These are phyloP conservation scores for Ustilago shanxiensis DNA, from an alignment of 1,284 basidiomycete species.

Conservation along the genomic window DNA sequence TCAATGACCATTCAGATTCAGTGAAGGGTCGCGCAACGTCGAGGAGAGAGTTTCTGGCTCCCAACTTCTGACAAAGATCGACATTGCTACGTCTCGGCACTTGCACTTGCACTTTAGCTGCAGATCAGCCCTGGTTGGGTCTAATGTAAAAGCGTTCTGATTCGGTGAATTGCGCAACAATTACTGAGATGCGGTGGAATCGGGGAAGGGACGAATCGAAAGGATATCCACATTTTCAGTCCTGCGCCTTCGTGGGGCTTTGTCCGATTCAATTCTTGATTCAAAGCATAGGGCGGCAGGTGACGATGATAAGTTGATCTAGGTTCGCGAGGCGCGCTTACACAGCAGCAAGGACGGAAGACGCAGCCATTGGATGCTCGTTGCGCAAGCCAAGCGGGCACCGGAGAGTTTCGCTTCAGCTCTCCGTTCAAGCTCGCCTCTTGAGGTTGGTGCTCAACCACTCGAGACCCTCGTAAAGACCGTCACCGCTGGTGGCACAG, in stretches of 20 bases:
- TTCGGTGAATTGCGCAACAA: conserved; percentile 36
- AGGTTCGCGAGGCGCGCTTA: conserved; percentile 25
- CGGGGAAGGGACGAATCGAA: conserved; percentile 12
- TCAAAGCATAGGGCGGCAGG: conserved; percentile 33
- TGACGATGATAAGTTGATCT: conserved; percentile 29
- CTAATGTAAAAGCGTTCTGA: conserved; percentile 34
- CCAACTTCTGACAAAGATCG: no score
- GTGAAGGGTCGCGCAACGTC: not conserved
- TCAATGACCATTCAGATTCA: not conserved
- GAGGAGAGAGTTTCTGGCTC: not conserved
- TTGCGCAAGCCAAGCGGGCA: conserved; percentile 13
- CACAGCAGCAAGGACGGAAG: not conserved
- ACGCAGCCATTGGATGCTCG: conserved; percentile 1
- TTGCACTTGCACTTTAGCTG: not conserved
- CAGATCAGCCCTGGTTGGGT: not conserved
- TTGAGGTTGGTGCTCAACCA: conserved; percentile 86
- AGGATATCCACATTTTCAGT: conserved; percentile 54
- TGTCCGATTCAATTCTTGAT: conserved; percentile 26
- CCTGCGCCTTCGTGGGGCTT: conserved; percentile 25
- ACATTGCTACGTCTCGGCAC: not conserved
- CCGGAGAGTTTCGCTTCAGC: not conserved
- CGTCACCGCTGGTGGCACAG: conserved; percentile 98
- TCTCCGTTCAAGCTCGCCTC: conserved; percentile 77
- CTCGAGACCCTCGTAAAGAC: conserved; percentile 90
- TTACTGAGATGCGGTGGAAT: conserved; percentile 18